Percentiles rank a stretch among this genome's conserved stretches.
These are phyloP conservation scores for Chrysoporthe austroafricana DNA, from an alignment of 2,329 filamentous ascomycete species.

Conservation along the genomic window DNA sequence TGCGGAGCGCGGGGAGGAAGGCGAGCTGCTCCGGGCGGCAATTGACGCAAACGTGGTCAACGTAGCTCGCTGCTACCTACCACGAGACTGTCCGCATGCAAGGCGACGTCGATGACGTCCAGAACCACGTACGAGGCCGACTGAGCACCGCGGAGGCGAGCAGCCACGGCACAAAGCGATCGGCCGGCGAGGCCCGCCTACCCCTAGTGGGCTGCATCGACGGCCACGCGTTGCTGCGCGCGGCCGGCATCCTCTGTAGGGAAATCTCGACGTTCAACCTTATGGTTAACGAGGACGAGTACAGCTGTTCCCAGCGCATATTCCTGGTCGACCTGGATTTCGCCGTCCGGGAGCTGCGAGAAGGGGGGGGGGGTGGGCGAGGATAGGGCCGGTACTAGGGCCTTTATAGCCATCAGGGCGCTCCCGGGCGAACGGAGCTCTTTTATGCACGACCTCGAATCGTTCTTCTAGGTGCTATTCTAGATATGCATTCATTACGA, in stretches of 20 bases:
- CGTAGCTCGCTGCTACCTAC: conserved; percentile 37
- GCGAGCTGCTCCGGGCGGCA: conserved; percentile 43
- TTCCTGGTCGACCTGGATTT: conserved; percentile 43
- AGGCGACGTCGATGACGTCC: conserved; percentile 32
- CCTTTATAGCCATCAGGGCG: conserved; percentile 51
- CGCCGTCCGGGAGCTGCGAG: conserved; percentile 40
- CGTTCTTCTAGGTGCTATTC: conserved; percentile 52
- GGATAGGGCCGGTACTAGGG: conserved; percentile 50
- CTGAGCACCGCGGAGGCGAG: neutral
- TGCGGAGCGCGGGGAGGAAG: conserved; percentile 46
- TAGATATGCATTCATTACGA: conserved; percentile 50
- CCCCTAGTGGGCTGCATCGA: conserved; percentile 37
- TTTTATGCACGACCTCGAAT: conserved; percentile 51
- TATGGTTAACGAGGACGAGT: conserved; percentile 42
- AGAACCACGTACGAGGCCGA: neutral
- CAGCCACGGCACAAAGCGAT: conserved; percentile 12
- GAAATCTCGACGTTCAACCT: conserved; percentile 45
- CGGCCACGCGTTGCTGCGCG: conserved; percentile 36
- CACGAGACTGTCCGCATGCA: conserved; percentile 36
- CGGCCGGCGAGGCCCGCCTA: too few relatives aligned
- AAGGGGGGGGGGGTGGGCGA: conserved; percentile 38
- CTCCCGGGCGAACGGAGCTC: conserved; percentile 47
- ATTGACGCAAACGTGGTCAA: conserved; percentile 35
- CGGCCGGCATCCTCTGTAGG: conserved; percentile 39
- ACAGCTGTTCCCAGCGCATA: neutral